Conservation (phyloP, 345 rosid species). For the Zanthoxylum bungeanum region DNA sequence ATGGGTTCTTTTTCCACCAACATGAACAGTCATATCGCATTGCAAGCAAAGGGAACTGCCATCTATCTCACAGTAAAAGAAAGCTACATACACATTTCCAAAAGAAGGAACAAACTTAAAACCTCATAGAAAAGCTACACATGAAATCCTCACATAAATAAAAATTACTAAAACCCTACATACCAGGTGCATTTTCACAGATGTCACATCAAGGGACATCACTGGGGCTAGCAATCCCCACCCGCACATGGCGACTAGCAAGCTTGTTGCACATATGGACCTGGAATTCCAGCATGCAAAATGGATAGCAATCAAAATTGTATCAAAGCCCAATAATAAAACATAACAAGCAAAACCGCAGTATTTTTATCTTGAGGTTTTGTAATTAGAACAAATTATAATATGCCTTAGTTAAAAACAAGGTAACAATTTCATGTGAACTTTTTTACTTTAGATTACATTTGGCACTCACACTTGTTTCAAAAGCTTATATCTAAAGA, state of each 20-base stretch:
- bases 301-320: neutral
- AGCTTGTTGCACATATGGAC: slow-evolving; percentile 85
- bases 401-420: neutral
- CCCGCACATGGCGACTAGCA: slow-evolving; percentile 75
- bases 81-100: slow-evolving; percentile 45
- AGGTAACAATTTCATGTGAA: neutral
- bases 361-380: neutral
- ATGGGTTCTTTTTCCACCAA: slow-evolving; percentile 85
- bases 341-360: neutral
- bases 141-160: neutral
- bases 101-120: slow-evolving; percentile 23
- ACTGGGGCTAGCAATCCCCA: slow-evolving; percentile 72
- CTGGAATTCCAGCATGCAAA: slow-evolving; percentile 29
- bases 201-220: slow-evolving; percentile 75
- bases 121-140: neutral
- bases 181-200: slow-evolving; percentile 86
- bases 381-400: neutral
- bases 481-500: too few species aligned
- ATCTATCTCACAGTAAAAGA: slow-evolving; percentile 85
- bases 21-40: slow-evolving; percentile 88
- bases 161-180: slow-evolving; percentile 10
- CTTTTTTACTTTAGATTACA: neutral
- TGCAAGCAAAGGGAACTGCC: slow-evolving; percentile 85
- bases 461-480: neutral
- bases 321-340: neutral